A percentile compares a stretch with the other conserved stretches of the same genome.
These are phyloP conservation scores for Corymbia citriodora DNA, from an alignment of 441 rosid genomes.

Conservation along the genomic window DNA sequence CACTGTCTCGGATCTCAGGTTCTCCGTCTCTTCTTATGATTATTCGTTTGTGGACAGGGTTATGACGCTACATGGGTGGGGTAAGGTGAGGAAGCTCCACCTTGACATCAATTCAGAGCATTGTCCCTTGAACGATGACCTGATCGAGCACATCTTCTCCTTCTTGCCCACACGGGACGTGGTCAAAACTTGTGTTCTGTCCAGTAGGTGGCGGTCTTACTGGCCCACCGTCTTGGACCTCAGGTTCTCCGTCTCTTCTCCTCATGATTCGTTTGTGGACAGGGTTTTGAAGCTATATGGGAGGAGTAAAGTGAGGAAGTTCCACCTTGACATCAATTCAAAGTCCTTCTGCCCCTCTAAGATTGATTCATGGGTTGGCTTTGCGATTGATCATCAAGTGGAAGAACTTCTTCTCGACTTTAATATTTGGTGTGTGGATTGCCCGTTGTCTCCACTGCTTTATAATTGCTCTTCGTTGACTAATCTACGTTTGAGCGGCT, in stretches of 20 bases:
- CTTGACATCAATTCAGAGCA: no score
- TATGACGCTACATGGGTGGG: background rate
- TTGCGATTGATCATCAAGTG: background rate
- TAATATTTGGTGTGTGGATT: background rate
- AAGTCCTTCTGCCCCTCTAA: background rate
- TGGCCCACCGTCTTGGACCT: no score
- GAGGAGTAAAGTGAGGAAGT: no score
- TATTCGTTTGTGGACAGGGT: background rate
- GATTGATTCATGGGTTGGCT: background rate
- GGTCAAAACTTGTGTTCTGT: no score
- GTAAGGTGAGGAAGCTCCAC: background rate
- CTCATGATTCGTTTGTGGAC: no score
- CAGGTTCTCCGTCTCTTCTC: no score
- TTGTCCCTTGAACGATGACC: no score
- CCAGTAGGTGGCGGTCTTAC: no score
- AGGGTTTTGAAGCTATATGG: no score
- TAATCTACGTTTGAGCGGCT: background rate
- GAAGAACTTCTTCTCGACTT: background rate
- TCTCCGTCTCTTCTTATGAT: background rate
- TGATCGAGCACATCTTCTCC: no score
- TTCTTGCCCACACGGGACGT: no score
- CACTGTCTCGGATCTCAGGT: background rate
- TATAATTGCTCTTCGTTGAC: background rate
- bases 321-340: background rate
- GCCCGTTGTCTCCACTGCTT: background rate